Percentiles rank a stretch among this genome's conserved stretches.
Conservation (phyloP, 768 basidiomycete species). For the Sarcodon aspratus region DNA sequence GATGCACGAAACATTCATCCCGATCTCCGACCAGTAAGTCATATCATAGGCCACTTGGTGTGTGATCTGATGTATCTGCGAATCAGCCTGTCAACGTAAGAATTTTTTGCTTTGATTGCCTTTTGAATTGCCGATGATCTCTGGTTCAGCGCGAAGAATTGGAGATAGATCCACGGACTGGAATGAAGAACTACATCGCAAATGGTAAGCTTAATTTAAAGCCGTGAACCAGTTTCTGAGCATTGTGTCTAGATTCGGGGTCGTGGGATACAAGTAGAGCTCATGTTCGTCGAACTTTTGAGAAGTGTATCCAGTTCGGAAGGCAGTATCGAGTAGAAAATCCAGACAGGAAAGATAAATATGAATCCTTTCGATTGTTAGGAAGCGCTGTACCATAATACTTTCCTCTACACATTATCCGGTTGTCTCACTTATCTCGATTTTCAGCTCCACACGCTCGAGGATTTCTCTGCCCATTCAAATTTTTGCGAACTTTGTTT, state of each 20-base stretch:
- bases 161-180: constrained; percentile 72
- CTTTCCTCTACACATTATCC: neutral
- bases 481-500: constrained; percentile 85
- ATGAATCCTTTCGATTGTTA: constrained; percentile 71
- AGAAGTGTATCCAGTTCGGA: constrained; percentile 72
- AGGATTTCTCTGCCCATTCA: constrained; percentile 84
- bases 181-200: constrained; percentile 95
- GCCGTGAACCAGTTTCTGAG: neutral
- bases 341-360: constrained; percentile 49
- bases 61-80: no score
- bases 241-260: constrained; percentile 36
- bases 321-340: constrained; percentile 48
- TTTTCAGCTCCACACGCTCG: constrained; percentile 60
- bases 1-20: constrained; percentile 75
- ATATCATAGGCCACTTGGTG: neutral
- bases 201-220: constrained; percentile 34
- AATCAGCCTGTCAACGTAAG: constrained; percentile 62
- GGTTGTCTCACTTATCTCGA: neutral
- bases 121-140: neutral
- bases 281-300: constrained; percentile 60
- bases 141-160: constrained; percentile 56
- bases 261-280: constrained; percentile 82
- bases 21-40: constrained; percentile 34
- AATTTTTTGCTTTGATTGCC: neutral
- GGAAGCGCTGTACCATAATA: constrained; percentile 44